Evolutionary conservation across 148 eudicot species (phyloP).

Genomic region (Rheum nobile): DNA sequence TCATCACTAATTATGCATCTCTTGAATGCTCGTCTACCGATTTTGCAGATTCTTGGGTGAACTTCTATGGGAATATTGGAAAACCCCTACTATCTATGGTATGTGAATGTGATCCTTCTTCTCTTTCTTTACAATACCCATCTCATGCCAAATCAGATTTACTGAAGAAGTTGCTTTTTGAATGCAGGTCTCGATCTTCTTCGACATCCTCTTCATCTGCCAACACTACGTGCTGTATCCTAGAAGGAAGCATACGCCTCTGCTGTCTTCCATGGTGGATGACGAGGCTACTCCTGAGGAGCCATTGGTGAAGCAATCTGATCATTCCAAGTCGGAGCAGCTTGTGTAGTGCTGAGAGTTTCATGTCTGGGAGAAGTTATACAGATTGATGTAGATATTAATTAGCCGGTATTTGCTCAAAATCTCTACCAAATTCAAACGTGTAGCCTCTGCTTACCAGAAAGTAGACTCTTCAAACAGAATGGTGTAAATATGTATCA

Average conservation of each 20-base stretch:
- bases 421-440: neutral
- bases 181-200: conserved; percentile 12
- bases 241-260: conserved; percentile 4
- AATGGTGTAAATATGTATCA: neutral
- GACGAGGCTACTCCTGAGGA: neutral
- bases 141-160: neutral
- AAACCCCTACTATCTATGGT: conserved; percentile 14
- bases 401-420: neutral
- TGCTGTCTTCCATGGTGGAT: neutral
- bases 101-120: neutral
- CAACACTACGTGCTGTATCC: conserved; percentile 13
- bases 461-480: neutral
- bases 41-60: conserved; percentile 16
- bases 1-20: neutral
- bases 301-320: conserved; percentile 12
- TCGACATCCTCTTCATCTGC: conserved; percentile 9
- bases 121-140: neutral
- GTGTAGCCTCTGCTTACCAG: neutral
- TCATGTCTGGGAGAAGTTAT: neutral
- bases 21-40: neutral
- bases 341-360: neutral
- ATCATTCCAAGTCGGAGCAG: conserved; percentile 4
- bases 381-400: conserved; percentile 3
- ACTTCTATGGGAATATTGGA: conserved; percentile 15
- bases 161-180: neutral